A percentile compares a stretch with the other conserved stretches of the same genome.
phyloP scores from a whole-genome alignment of 208 protist species.

The Ichthyophonus hoferi region DNA sequence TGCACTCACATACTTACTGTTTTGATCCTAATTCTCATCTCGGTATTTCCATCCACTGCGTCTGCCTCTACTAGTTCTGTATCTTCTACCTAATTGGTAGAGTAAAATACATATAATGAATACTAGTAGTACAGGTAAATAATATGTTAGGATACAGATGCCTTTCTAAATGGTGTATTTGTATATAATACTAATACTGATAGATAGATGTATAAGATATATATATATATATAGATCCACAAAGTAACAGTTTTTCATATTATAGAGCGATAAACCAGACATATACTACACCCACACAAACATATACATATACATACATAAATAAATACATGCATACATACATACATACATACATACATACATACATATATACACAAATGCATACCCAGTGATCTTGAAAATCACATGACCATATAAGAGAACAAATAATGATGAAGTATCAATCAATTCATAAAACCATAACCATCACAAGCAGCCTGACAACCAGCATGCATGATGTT shows the following conservation, averaged over 20 bases:
- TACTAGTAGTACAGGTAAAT: no score
- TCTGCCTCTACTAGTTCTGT: constrained; percentile 26
- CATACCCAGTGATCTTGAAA: no score
- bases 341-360: background rate
- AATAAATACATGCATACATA: background rate
- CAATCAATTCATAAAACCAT: no score
- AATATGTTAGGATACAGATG: background rate
- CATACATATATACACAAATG: background rate
- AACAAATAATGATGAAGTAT: no score
- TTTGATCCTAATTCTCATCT: constrained; percentile 19
- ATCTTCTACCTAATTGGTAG: constrained; percentile 36
- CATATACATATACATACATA: background rate
- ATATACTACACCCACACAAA: background rate
- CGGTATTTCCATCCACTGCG: background rate
- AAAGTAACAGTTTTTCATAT: background rate
- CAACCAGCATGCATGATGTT: no score
- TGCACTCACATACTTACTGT: no score
- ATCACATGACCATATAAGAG: no score
- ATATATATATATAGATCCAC: background rate
- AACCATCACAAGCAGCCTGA: no score
- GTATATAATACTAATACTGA: background rate
- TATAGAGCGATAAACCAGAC: no score
- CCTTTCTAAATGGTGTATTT: background rate
- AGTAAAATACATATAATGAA: background rate
- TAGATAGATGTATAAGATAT: background rate